These are phyloP conservation scores for Paramarasmius palmivorus DNA, from an alignment of 1,284 basidiomycete species.

Conservation along the genomic window DNA sequence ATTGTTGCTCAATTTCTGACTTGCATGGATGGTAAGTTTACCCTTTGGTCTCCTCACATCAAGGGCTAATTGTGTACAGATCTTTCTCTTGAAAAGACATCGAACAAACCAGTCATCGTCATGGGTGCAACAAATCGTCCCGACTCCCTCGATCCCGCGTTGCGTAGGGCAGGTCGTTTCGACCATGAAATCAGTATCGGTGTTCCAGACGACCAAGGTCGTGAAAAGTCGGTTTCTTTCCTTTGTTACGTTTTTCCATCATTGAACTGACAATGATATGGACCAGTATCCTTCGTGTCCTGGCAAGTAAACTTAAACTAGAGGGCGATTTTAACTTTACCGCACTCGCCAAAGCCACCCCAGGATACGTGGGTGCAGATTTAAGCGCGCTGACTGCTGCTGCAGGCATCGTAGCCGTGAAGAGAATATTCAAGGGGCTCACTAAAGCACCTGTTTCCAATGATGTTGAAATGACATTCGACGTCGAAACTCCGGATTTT, in stretches of 20 bases:
- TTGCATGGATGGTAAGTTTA: slow-evolving; percentile 86
- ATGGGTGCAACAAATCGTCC: slow-evolving; percentile 97
- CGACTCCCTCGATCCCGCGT: slow-evolving; percentile 91
- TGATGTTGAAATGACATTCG: slow-evolving; percentile 35
- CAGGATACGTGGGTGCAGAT: slow-evolving; percentile 97
- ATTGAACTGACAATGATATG: slow-evolving; percentile 5
- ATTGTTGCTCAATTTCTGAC: slow-evolving; percentile 98
- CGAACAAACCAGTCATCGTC: slow-evolving; percentile 89
- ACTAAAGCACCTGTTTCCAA: slow-evolving; percentile 62
- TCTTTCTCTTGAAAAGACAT: slow-evolving; percentile 89
- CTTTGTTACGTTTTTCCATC: neutral
- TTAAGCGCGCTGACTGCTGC: slow-evolving; percentile 89
- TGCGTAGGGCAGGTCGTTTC: slow-evolving; percentile 92
- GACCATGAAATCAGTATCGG: slow-evolving; percentile 98
- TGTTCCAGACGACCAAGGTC: slow-evolving; percentile 88
- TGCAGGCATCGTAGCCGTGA: slow-evolving; percentile 94
- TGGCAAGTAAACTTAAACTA: slow-evolving; percentile 75
- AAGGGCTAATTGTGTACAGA: slow-evolving; percentile 43
- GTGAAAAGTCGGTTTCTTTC: slow-evolving; percentile 73
- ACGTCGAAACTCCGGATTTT: slow-evolving; percentile 28
- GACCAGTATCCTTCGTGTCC: slow-evolving; percentile 77
- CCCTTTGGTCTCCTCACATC: neutral
- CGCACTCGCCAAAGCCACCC: slow-evolving; percentile 88
- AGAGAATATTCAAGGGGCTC: slow-evolving; percentile 90
- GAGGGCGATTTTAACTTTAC: slow-evolving; percentile 83